Base-by-base conservation (phyloP, 345 rosid species). In the Viola odorata region DNA sequence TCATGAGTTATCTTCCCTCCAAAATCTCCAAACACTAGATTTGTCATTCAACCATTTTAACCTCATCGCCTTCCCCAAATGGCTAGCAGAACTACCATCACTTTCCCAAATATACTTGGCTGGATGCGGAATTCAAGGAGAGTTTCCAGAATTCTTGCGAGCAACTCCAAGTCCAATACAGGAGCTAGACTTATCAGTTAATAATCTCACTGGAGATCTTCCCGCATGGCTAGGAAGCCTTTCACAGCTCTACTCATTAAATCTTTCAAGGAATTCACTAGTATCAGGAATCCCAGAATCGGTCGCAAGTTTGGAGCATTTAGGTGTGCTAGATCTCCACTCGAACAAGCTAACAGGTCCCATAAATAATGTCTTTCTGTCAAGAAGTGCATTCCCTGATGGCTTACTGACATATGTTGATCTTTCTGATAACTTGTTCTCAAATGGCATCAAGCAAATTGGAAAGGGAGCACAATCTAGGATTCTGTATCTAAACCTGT, bases 161-260 rank as follows among this genome's bases (percentile, higher is more conserved):
- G 63, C 61, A 38, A 75, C 75, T 53, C 74, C 84, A 9, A 81
- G 86, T 71, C 73, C 81, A 1, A 36, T 75, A 41, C 86, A 73
- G 66, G 84, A 81, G 61, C 75, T 81, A 57, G 86, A 84, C 69
- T 66, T 84, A 3, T 81, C 89, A 9, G 69, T 10, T 15, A 84
- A 75, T 50, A 16, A 65, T 44, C 75, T 84, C 49, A 64, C 61
- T 2, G 84, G 79, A 23, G 63, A 62, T 55, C 50, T 81, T 23
- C 84, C 86, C 1, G 53, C 70, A 53, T 79, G 84, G 89, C 67
- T 84, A 1, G 89, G 89, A 51, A 67, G 77, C 64, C 72, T 84
- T 60, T 58, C 62, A 41, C 63, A 67, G 58, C 84, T 79, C 54
- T 79, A 79, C 69, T 65, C 59, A 32, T 55, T 84, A 6, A 79